Conservation (phyloP, 176 grass and related monocot genomes). For the Alloteropsis semialata region DNA sequence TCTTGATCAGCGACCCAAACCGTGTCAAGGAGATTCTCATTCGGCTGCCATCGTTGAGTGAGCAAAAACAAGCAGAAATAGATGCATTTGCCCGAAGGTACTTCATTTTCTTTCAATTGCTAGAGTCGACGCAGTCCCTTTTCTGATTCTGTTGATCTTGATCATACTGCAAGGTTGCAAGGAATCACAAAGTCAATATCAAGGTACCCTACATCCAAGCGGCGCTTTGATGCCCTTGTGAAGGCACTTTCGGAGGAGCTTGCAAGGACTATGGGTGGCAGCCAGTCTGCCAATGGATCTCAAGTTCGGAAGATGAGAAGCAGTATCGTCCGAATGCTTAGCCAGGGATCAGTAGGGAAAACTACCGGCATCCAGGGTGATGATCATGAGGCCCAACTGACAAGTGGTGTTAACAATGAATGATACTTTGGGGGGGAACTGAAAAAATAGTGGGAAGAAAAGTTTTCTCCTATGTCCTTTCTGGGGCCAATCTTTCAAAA, state of each 20-base stretch:
- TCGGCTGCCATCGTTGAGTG: constrained; percentile 46
- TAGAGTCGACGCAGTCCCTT: neutral
- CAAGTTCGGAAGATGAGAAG: constrained; percentile 43
- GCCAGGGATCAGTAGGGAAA: constrained; percentile 60
- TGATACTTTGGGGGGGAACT: neutral
- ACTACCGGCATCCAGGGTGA: constrained; percentile 25
- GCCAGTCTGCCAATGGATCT: constrained; percentile 41
- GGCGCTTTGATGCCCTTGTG: constrained; percentile 65
- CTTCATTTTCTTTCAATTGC: neutral
- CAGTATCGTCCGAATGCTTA: constrained; percentile 54
- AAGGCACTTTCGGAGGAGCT: constrained; percentile 65
- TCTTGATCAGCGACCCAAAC: constrained; percentile 68
- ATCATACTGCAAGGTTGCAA: constrained; percentile 60
- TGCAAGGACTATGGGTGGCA: constrained; percentile 59
- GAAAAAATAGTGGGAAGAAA: neutral
- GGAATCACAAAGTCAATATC: constrained; percentile 91
- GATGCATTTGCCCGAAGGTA: constrained; percentile 89
- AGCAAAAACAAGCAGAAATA: constrained; percentile 78
- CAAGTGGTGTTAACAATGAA: neutral
- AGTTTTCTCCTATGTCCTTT: neutral
- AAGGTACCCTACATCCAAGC: constrained; percentile 82
- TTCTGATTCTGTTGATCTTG: constrained; percentile 21
- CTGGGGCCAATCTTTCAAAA: too few relatives aligned
- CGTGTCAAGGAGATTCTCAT: constrained; percentile 54
- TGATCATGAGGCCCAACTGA: constrained; percentile 40